Conservation (phyloP, 495 filamentous ascomycete genomes). For the Penicillium daleae region DNA sequence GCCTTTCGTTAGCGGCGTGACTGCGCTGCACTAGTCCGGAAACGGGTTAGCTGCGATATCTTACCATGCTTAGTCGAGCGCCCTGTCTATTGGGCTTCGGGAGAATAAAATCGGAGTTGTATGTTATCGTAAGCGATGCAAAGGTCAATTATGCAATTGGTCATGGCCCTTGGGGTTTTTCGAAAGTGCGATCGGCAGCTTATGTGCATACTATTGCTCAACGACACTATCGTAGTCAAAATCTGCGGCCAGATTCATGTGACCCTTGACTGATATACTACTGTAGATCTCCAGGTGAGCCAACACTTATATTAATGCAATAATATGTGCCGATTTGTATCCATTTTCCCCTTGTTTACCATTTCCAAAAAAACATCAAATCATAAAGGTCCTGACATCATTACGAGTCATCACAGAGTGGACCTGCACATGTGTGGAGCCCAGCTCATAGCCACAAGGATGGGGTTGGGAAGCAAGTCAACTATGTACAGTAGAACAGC, state of each 20-base stretch:
- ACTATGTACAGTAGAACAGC: not conserved
- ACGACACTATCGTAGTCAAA: too few relatives aligned
- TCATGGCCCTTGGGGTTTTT: too few relatives aligned
- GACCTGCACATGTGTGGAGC: not conserved
- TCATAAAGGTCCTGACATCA: slow-evolving; percentile 15
- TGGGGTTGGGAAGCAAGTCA: not conserved
- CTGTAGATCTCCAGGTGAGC: too few relatives aligned
- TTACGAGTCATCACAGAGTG: slow-evolving; percentile 3
- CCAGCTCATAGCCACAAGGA: not conserved
- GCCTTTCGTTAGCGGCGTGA: not conserved
- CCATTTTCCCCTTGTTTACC: too few relatives aligned
- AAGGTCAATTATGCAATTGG: too few relatives aligned
- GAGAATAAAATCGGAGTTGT: not conserved
- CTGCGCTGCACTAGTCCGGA: not conserved
- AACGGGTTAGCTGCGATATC: not conserved
- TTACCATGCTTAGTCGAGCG: not conserved
- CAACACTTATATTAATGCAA: too few relatives aligned
- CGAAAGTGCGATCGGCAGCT: too few relatives aligned
- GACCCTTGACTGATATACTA: too few relatives aligned
- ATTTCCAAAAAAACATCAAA: not conserved
- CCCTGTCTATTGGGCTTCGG: not conserved
- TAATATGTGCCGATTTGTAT: too few relatives aligned
- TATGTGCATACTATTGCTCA: too few relatives aligned
- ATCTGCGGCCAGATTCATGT: too few relatives aligned
- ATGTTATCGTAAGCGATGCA: too few relatives aligned